Conservation (phyloP, 768 basidiomycete species). For the Mycena belliarum region DNA sequence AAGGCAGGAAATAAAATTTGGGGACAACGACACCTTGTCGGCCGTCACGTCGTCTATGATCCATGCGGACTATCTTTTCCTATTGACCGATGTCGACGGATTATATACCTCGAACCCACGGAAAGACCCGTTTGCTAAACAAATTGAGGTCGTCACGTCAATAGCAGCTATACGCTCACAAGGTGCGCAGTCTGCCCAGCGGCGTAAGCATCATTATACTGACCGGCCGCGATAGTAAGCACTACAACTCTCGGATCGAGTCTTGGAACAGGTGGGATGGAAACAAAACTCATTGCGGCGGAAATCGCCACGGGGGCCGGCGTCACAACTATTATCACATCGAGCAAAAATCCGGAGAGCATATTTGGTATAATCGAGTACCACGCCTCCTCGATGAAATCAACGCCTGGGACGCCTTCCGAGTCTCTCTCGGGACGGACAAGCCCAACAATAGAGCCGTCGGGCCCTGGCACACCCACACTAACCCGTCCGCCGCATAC, state of each 20-base stretch:
- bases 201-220: background rate
- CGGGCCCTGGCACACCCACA: slow-evolving; percentile 21
- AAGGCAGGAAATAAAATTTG: slow-evolving; percentile 98
- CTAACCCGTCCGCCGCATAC: slow-evolving; percentile 77
- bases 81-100: slow-evolving; percentile 95
- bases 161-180: slow-evolving; percentile 77
- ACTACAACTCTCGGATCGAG: slow-evolving; percentile 90
- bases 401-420: slow-evolving; percentile 37
- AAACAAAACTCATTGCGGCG: slow-evolving; percentile 97
- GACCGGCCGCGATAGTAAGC: slow-evolving; percentile 59
- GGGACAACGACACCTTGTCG: slow-evolving; percentile 97
- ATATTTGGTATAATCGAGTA: slow-evolving; percentile 84
- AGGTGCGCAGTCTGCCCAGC: slow-evolving; percentile 47
- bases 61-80: slow-evolving; percentile 95
- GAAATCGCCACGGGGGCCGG: slow-evolving; percentile 97
- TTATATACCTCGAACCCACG: slow-evolving; percentile 95
- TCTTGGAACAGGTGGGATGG: slow-evolving; percentile 98
- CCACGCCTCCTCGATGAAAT: slow-evolving; percentile 50
- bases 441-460: slow-evolving; percentile 25
- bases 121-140: slow-evolving; percentile 79
- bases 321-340: slow-evolving; percentile 87
- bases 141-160: slow-evolving; percentile 81
- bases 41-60: slow-evolving; percentile 98
- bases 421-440: slow-evolving; percentile 28
- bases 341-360: slow-evolving; percentile 74